Evolutionary conservation across 2,329 filamentous ascomycete species (phyloP).

Genomic region (Fusarium coicis): DNA sequence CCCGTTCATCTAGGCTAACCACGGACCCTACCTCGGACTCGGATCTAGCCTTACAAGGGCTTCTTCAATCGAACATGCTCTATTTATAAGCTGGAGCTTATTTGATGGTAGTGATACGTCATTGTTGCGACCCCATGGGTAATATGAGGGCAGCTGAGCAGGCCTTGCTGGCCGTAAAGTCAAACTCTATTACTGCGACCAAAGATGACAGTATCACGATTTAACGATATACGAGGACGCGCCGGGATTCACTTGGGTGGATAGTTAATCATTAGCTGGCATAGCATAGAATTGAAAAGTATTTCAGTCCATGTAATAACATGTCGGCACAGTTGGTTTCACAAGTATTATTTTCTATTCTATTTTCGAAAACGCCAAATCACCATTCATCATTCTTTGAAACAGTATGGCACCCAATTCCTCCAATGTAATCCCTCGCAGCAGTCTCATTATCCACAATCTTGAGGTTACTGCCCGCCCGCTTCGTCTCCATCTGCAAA

Average conservation of each 20-base stretch:
- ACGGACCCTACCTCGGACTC: background rate
- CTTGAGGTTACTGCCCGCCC: slow-evolving; percentile 13
- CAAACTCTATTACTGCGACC: no score
- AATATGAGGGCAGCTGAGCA: no score
- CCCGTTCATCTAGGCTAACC: rapidly evolving
- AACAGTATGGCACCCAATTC: slow-evolving; percentile 44
- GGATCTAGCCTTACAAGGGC: background rate
- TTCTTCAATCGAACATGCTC: no score
- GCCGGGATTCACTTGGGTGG: rapidly evolving
- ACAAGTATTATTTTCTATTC: background rate
- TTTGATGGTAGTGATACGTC: no score
- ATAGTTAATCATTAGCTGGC: background rate
- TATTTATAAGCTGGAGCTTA: no score
- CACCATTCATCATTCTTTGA: slow-evolving; percentile 40
- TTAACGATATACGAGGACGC: no score
- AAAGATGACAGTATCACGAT: no score
- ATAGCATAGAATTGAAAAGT: rapidly evolving
- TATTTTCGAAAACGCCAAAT: rapidly evolving
- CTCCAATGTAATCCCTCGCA: slow-evolving; percentile 45
- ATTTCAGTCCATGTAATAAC: rapidly evolving
- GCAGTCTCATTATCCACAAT: slow-evolving; percentile 43
- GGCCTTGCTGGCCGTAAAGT: no score
- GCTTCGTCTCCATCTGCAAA: slow-evolving; percentile 33
- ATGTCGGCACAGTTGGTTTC: rapidly evolving
- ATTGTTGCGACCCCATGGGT: no score